phyloP scores from a whole-genome alignment of 768 basidiomycete species.

The Termitomyces sp. region DNA sequence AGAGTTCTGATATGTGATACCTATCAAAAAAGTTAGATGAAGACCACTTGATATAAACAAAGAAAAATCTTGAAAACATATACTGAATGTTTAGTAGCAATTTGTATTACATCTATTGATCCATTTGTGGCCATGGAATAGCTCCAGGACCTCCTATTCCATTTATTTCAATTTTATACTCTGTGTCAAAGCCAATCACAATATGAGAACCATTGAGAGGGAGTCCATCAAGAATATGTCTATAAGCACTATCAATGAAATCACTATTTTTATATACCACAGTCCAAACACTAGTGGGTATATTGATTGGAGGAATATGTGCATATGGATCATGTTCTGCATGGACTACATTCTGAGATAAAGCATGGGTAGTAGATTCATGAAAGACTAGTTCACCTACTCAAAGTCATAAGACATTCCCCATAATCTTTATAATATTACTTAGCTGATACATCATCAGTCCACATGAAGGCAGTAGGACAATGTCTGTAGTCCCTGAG shows the following conservation, averaged over 20 bases:
- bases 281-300: neutral
- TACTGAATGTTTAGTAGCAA: neutral
- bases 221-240: neutral
- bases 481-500: neutral
- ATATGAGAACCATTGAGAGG: neutral
- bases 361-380: slow-evolving; percentile 1
- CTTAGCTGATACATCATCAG: slow-evolving; percentile 1
- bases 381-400: slow-evolving; percentile 6
- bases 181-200: slow-evolving; percentile 1
- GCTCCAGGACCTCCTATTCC: slow-evolving; percentile 1
- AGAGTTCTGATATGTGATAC: neutral
- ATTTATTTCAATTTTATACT: slow-evolving; percentile 6
- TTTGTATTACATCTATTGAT: slow-evolving; percentile 7
- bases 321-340: neutral
- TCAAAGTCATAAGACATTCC: neutral
- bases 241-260: slow-evolving; percentile 6
- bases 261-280: neutral
- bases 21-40: neutral
- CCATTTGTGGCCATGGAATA: neutral
- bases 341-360: neutral
- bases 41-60: neutral
- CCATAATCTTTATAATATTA: neutral
- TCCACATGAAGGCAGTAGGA: slow-evolving; percentile 2
- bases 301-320: neutral
- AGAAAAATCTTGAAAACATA: slow-evolving; percentile 4